phyloP scores from a whole-genome alignment of 139 green algal species.

The Haematococcus sp. region DNA sequence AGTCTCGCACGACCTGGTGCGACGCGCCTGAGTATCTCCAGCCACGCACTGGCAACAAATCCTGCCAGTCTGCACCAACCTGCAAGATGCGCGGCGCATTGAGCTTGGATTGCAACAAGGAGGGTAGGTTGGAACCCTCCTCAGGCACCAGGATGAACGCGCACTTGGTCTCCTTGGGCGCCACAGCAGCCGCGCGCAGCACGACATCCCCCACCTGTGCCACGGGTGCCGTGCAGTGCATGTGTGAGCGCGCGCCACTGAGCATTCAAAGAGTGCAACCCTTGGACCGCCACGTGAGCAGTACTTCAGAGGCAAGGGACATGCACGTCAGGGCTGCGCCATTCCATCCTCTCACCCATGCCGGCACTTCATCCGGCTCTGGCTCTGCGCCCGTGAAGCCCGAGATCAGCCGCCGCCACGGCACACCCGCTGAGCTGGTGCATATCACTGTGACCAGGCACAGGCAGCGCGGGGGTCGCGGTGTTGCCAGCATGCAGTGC shows the following conservation, averaged over 20 bases:
- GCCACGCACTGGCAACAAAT: not conserved
- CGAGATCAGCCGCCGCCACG: slow-evolving; percentile 32
- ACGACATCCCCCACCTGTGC: slow-evolving; percentile 62
- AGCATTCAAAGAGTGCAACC: no score
- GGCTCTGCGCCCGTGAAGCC: slow-evolving; percentile 39
- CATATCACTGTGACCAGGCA: slow-evolving; percentile 27
- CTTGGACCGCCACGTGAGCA: no score
- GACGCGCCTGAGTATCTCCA: no score
- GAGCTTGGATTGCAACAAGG: slow-evolving; percentile 73
- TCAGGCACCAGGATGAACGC: slow-evolving; percentile 77
- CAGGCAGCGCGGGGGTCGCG: no score
- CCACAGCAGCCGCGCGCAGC: slow-evolving; percentile 42
- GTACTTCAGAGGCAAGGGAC: no score
- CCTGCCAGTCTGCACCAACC: slow-evolving; percentile 23
- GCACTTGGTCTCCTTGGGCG: slow-evolving; percentile 65
- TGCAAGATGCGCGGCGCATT: slow-evolving; percentile 84
- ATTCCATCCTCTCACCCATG: slow-evolving; percentile 50
- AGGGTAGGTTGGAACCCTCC: slow-evolving; percentile 63
- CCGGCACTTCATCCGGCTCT: slow-evolving; percentile 51
- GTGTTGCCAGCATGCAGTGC: no score
- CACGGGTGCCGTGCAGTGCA: no score
- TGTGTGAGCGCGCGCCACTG: no score
- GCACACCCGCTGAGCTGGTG: slow-evolving; percentile 6
- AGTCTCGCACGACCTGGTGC: no score
- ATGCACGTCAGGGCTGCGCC: not conserved